Conservation (phyloP, 495 filamentous ascomycete genomes). For the Cetradonia linearis region DNA sequence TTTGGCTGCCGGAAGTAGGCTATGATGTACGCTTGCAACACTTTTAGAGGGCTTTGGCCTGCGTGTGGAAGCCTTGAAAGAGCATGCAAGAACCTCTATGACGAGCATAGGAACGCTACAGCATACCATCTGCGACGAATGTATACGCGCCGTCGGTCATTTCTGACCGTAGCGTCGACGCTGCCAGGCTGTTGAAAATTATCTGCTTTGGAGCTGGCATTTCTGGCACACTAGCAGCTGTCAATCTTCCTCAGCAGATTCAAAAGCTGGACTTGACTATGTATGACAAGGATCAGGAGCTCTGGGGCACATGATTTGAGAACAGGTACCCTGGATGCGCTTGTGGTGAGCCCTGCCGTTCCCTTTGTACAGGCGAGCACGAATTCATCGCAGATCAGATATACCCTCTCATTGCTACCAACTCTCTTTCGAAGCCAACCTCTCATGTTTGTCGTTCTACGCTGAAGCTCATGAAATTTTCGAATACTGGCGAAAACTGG, state of each 20-base stretch:
- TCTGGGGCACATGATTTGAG: slow-evolving; percentile 49
- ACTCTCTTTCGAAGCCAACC: slow-evolving; percentile 53
- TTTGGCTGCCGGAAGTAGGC: background rate
- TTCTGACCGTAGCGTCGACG: background rate
- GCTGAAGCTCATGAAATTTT: slow-evolving; percentile 54
- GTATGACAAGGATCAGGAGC: slow-evolving; percentile 46
- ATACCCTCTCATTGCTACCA: slow-evolving; percentile 66
- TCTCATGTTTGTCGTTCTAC: slow-evolving; percentile 56
- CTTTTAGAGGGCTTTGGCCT: background rate
- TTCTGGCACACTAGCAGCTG: slow-evolving; percentile 40
- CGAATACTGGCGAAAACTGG: slow-evolving; percentile 52
- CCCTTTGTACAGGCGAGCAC: background rate
- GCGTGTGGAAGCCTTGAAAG: background rate
- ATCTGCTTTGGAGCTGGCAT: slow-evolving; percentile 46
- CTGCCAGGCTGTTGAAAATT: slow-evolving; percentile 32
- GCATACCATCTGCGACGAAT: background rate
- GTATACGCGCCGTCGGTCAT: background rate
- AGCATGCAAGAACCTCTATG: background rate
- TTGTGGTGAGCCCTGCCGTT: slow-evolving; percentile 1
- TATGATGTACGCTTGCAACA: background rate
- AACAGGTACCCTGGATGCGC: slow-evolving; percentile 46
- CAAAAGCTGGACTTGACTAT: slow-evolving; percentile 43
- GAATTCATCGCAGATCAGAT: slow-evolving; percentile 41
- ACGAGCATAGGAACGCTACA: background rate
- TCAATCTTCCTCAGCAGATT: slow-evolving; percentile 41